Evolutionary conservation across 140 eudicot genomes (phyloP).

Genomic region (Oenanthe javanica): DNA sequence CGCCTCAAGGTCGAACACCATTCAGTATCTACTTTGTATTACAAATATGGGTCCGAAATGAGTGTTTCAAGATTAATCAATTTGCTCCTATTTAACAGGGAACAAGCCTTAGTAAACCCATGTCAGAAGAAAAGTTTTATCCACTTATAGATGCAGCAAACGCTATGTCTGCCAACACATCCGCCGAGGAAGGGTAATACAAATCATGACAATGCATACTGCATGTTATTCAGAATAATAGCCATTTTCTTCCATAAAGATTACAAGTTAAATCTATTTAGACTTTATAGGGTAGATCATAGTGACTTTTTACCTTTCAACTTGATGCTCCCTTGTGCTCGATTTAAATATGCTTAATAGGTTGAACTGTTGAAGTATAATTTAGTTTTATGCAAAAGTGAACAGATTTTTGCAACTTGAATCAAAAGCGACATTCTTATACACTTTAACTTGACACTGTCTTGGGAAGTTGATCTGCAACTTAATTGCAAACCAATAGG

Average conservation of each 20-base stretch:
- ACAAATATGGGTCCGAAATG: neutral
- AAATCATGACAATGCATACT: neutral
- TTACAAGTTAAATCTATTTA: no score
- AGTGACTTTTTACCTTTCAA: neutral
- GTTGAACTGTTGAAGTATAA: no score
- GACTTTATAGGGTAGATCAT: no score
- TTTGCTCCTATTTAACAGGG: conserved; percentile 17
- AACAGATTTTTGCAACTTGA: neutral
- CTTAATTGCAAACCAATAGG: neutral
- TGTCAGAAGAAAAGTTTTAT: conserved; percentile 14
- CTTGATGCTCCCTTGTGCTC: neutral
- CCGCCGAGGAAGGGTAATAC: conserved; percentile 26
- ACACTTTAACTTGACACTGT: neutral
- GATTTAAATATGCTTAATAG: neutral
- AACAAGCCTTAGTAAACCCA: conserved; percentile 17
- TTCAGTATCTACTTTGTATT: neutral
- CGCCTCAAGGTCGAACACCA: conserved; percentile 18
- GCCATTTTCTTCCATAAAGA: no score
- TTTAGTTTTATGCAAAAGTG: neutral
- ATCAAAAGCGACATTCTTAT: neutral
- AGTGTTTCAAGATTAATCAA: neutral
- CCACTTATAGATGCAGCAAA: conserved; percentile 19
- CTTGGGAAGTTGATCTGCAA: neutral
- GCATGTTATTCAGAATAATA: neutral
- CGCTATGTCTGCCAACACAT: conserved; percentile 20